Evolutionary conservation across 1,284 basidiomycete genomes (phyloP), one percentile per base, ranked within the genome.

Genomic region (Fomitopsis palustris): DNA sequence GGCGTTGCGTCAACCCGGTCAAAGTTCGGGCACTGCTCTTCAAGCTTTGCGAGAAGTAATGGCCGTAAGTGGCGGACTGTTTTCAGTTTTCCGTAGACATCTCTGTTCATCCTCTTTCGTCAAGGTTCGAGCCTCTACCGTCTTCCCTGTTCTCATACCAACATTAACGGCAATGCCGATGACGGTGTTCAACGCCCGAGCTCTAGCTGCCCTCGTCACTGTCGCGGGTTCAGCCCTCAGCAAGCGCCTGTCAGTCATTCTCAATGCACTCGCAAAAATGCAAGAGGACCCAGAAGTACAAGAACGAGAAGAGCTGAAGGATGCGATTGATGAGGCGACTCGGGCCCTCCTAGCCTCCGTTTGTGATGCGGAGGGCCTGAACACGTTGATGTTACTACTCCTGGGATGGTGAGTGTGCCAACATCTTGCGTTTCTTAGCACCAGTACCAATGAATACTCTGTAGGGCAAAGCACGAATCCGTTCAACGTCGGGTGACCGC

Each of bases 121-220:
- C 68, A 12, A 92, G 90, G 91, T 96, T 67, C 91, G 94, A 54
- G 92, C 95, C 12, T 82, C 89, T 49, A 95, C 92, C 14, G 96
- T 99, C 54, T 98, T 99, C 92, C 97, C 97, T 0, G 92, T 97
- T n/a, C 79, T 99, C 56, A 93, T 99, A 54, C 97, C 96, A 0
- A 96, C 95, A 6, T 81, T 99, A 62, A 95, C 93, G 39, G 86
- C 89, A 5, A 85, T 85, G 38, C 96, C 96, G 0, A 96, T 99
- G 84, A 90, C 93, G 2, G 87, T 91, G 3, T 98, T 98, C 87
- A 98, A 99, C 70, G 94, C 93, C n/a, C 86, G 90, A 19, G 96
- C 96, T 3, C 78, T 99, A 12, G 90, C 89, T 2, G 90, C 94
- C 0, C 81, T 99, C 42, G 95, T 98, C 17, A 92, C 92, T 4